Percentiles rank a stretch among this genome's conserved stretches.
Evolutionary conservation across 2,329 filamentous ascomycete species (phyloP).

Genomic region (Sclerotinia subarctica): DNA sequence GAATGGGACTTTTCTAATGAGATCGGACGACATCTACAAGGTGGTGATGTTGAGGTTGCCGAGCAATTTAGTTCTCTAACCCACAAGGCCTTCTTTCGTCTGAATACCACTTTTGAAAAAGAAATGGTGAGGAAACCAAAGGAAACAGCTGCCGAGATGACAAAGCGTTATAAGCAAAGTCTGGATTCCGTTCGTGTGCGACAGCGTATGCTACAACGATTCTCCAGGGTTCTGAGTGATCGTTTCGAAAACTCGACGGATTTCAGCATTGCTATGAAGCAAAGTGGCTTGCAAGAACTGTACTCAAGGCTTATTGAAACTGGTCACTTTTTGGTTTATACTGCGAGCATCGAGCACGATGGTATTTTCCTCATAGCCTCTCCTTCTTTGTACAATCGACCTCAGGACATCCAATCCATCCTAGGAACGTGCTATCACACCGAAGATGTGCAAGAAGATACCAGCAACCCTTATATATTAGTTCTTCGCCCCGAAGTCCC

Average conservation of each 20-base stretch:
- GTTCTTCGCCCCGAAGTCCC: constrained; percentile 78
- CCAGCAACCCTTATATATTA: constrained; percentile 77
- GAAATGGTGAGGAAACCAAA: constrained; percentile 82
- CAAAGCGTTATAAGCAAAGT: constrained; percentile 93
- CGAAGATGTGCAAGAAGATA: constrained; percentile 69
- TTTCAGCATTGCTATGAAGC: constrained; percentile 76
- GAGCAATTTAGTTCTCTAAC: constrained; percentile 96
- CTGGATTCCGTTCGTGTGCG: constrained; percentile 94
- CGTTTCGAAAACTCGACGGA: constrained; percentile 96
- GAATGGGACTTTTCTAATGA: constrained; percentile 98
- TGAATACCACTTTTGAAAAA: constrained; percentile 87
- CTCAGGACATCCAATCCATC: constrained; percentile 80
- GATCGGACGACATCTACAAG: constrained; percentile 85
- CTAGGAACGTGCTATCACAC: constrained; percentile 75
- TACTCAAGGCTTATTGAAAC: constrained; percentile 77
- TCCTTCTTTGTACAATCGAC: constrained; percentile 68
- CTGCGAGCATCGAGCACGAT: constrained; percentile 65
- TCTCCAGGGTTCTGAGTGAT: constrained; percentile 84
- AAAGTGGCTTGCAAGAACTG: constrained; percentile 68
- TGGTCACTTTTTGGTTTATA: constrained; percentile 84
- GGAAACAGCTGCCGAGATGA: constrained; percentile 84
- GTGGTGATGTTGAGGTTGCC: constrained; percentile 92
- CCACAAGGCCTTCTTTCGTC: constrained; percentile 82
- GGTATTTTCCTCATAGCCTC: constrained; percentile 84
- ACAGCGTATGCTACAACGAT: constrained; percentile 94